Evolutionary conservation across 345 rosid species (phyloP), one percentile per base, ranked within the genome.

Genomic region (Iberis pinnata): DNA sequence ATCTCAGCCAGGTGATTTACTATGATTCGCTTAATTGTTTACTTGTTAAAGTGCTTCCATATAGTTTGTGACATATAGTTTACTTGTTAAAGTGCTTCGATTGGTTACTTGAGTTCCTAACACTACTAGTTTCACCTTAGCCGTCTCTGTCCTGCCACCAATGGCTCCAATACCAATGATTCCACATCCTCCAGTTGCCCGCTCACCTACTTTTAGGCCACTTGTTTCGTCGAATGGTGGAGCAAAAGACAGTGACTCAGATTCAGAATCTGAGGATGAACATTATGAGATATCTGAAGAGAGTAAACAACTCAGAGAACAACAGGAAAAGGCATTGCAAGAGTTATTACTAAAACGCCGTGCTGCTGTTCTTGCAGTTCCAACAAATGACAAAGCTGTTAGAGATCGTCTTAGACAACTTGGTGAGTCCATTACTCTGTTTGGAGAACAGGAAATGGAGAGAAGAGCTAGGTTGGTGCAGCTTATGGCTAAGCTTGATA

Each of bases 381-480:
- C 99, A 13, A 86, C 99, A 24, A 93, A 93, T 70, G 98, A 92
- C 70, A 80, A 69, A 75, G 72, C 95, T n/a, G 95, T 85, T 13
- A 76, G 97, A 18, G 77, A 88, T 19, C 90, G 95, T 12, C 97
- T 85, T 53, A 84, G 95, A 25, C 73, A 90, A 25, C 89, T 85
- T 9, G 94, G 87, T 46, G 97, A 88, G 62, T 95, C 98, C 16
- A 76, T 92, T 54, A 92, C 98, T 12, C 78, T 86, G 18, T 92
- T 92, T 63, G 98, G 98, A 61, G 98, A 92, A 65, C 64, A 80
- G 49, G 97, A 88, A 70, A 92, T 92, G 98, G 97, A 92, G 73
- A 85, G 98, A 54, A 77, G 95, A 18, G 94, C 90, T 54, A 81
- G 97, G 65, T 51, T 92, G 75, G 72, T 90, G 29, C 79, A 71